Evolutionary conservation across 2,329 filamentous ascomycete genomes (phyloP), one percentile per base, ranked within the genome.

Genomic region (Colletotrichum sp.): DNA sequence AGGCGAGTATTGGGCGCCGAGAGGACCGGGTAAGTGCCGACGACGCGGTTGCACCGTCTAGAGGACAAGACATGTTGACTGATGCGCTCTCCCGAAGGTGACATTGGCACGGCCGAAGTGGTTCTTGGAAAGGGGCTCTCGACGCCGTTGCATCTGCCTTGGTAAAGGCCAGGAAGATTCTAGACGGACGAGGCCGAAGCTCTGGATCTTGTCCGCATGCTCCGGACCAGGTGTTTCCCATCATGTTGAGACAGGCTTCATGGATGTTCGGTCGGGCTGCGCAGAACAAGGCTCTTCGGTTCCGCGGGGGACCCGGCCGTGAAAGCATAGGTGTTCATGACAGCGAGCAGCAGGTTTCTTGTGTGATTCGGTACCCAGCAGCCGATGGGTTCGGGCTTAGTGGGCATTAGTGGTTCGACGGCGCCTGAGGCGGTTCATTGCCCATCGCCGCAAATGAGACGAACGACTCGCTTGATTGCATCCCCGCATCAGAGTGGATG

Each of bases 1-100:
- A 7, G 94, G 93, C 9, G 86, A 94, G 84, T 95, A 91, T 79
- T 95, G 93, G 94, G 94, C 93, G 39, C 94, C 93, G 3, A 87
- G 93, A 78, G 94, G 93, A 78, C 89, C 93, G 73, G 85, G 92
- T 93, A 85, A 86, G 90, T 85, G 66, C 79, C 75, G 52, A 34
- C 68, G 57, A 66, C 32, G 8, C 32, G 18, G 75, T 70, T 39
- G 55, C 60, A 76, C 75, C 62, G 64, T 28, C 30, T 52, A n/a
- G 71, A 34, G 60, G 21, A 71, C 63, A 57, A 62, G 62, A 72
- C 64, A 73, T 26, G 21, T 66, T 62, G 55, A 60, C 72, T 79
- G 80, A 79, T 75, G 69, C 76, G 66, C 32, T 68, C 34, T 70
- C 21, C 39, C 21, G 71, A 74, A 86, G 92, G 91, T 75, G 93